These are phyloP conservation scores for Helotiales sp. DNA, from an alignment of 2,329 filamentous ascomycete genomes.

Conservation along the genomic window DNA sequence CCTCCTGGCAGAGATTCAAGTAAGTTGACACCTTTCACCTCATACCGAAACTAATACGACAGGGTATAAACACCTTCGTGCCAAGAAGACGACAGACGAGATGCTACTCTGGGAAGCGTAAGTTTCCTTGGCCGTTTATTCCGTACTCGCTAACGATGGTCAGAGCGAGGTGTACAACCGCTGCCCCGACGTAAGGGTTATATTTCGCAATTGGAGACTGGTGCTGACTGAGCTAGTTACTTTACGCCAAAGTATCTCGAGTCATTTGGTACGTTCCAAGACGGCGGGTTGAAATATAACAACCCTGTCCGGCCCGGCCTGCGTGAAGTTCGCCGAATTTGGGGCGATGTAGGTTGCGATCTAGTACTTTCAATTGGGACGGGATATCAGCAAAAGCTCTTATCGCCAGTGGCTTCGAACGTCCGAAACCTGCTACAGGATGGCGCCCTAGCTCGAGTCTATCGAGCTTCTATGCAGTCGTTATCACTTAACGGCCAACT, in stretches of 20 bases:
- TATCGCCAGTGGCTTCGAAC: constrained; percentile 25
- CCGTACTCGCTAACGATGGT: constrained; percentile 18
- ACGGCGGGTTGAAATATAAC: constrained; percentile 34
- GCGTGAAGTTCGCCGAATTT: constrained; percentile 26
- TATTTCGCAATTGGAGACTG: neutral
- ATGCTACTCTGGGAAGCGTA: constrained; percentile 36
- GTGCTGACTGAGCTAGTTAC: constrained; percentile 25
- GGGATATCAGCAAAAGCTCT: constrained; percentile 28
- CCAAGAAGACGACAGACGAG: constrained; percentile 22
- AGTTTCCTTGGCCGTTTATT: constrained; percentile 14
- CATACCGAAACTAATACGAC: constrained; percentile 19
- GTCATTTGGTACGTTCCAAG: constrained; percentile 33
- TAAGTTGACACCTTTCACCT: constrained; percentile 22
- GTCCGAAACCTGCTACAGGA: constrained; percentile 31
- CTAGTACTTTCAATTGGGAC: constrained; percentile 31
- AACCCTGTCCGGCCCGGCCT: constrained; percentile 29
- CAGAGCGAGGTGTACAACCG: constrained; percentile 31
- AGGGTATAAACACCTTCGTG: constrained; percentile 34
- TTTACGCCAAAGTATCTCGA: constrained; percentile 32
- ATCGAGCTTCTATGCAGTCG: constrained; percentile 34
- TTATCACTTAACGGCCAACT: constrained; percentile 32
- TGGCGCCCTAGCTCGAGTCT: constrained; percentile 27
- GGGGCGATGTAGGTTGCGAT: constrained; percentile 27
- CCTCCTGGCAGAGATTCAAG: constrained; percentile 26
- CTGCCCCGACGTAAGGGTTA: constrained; percentile 30